Evolutionary conservation across 192 early-diverging fungal species (phyloP).

Genomic region (Backusella australiensis): DNA sequence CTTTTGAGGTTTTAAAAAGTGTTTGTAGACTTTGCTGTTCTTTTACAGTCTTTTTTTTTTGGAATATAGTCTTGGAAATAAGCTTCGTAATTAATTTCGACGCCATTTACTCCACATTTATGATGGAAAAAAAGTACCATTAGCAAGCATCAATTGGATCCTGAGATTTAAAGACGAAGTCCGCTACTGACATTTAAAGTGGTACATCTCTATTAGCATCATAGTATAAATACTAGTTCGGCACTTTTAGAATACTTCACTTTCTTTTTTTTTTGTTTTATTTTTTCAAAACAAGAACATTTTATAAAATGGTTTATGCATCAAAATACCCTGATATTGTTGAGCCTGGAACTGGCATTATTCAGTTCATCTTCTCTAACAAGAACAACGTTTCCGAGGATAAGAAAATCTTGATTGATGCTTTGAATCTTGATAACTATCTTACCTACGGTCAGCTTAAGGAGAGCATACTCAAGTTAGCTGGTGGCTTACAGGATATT

Average conservation of each 20-base stretch:
- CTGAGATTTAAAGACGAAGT: conserved; percentile 2
- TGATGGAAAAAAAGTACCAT: not conserved
- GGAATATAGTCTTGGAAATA: not conserved
- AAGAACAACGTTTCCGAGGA: conserved; percentile 33
- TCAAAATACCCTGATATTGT: conserved; percentile 35
- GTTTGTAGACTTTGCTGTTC: not conserved
- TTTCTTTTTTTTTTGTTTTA: not conserved
- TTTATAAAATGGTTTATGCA: conserved; percentile 31
- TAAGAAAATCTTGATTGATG: conserved; percentile 44
- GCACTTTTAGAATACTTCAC: not conserved
- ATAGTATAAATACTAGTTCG: not conserved
- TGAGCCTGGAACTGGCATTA: conserved; percentile 41
- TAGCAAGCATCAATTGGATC: not conserved
- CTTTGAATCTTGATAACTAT: conserved; percentile 12
- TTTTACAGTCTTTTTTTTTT: not conserved
- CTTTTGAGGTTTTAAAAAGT: not conserved
- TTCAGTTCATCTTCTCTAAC: conserved; percentile 41
- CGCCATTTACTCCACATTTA: not conserved
- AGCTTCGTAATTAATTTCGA: not conserved
- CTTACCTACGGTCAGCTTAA: conserved; percentile 39
- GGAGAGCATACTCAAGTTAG: conserved; percentile 9
- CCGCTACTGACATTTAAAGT: conserved; percentile 8
- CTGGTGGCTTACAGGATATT: conserved; percentile 26
- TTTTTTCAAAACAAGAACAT: not conserved
- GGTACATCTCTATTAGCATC: not conserved